Evolutionary conservation across 345 rosid genomes (phyloP), one percentile per base, ranked within the genome.

Genomic region (Citropsis articulata): DNA sequence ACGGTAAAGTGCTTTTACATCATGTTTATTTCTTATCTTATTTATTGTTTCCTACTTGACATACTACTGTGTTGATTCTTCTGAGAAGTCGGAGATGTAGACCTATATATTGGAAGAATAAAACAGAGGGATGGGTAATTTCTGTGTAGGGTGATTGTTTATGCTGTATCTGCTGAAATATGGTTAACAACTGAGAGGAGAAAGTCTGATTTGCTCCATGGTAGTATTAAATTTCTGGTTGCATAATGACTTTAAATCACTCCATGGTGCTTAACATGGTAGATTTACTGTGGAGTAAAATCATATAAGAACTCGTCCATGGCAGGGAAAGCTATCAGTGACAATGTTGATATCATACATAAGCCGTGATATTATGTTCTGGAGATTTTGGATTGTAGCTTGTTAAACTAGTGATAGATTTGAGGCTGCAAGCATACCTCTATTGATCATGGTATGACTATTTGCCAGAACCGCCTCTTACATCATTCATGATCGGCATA

Each of bases 1-100:
- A 59, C 75, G 97, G 97, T 94, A 89, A 83, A 70, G 36, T 64
- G 31, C 66, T 27, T 71, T 56, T 76, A 25, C 35, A 48, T 36
- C 24, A 45, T 72, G 10, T 73, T 83, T 6, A 53, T 42, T 45
- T 30, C 24, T 38, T 9, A 6, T 38, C 3, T 78, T 25, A 35
- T n/a, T n/a, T 35, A 28, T 33, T 72, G 59, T 72, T 45, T 72
- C 30, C 13, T n/a, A 28, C 13, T 24, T 4, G 27, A 66, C 25
- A 33, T 65, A 72, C 45, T 72, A 28, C 18, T 35, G 36, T 14
- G 21, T 48, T 69, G 6, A 27, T 48, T 69, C 5, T 14, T 25
- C n/a, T 67, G 50, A 10, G 24, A 48, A 27, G 9, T 70, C 1
- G 31, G 73, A 19, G 73, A 70, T 8, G 2, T 27, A 9, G 9